Percentiles rank a stretch among this genome's conserved stretches.
Conservation (phyloP, 345 rosid species). For the Lagerstroemia speciosa region DNA sequence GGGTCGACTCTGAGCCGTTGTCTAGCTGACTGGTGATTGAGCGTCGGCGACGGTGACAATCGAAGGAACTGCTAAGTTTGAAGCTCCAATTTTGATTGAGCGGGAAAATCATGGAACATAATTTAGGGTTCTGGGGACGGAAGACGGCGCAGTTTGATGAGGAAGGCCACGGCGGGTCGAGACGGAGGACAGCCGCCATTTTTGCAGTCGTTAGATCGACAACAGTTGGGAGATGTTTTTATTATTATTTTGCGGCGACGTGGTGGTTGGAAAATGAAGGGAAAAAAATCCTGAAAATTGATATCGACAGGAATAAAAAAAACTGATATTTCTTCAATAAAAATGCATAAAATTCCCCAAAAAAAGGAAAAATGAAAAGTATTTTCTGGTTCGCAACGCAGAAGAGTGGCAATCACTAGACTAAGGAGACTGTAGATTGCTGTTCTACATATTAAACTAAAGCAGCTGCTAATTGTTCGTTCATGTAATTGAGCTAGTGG, state of each 20-base stretch:
- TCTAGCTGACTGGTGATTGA: conserved; percentile 16
- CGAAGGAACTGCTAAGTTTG: conserved; percentile 11
- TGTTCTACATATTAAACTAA: too few species aligned
- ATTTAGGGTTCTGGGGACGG: conserved; percentile 14
- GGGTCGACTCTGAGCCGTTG: conserved; percentile 22
- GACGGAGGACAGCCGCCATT: conserved; percentile 45
- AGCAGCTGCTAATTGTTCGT: too few species aligned
- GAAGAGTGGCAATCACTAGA: too few species aligned
- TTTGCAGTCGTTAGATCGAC: not conserved
- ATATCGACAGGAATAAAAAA: too few species aligned
- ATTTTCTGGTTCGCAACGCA: too few species aligned
- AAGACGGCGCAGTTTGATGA: not conserved
- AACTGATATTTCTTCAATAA: too few species aligned
- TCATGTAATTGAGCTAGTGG: too few species aligned
- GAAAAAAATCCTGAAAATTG: not conserved
- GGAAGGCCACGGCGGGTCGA: conserved; percentile 17
- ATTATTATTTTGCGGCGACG: not conserved
- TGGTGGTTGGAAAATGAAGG: not conserved
- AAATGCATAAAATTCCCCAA: too few species aligned
- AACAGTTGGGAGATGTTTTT: not conserved
- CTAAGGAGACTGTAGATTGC: too few species aligned
- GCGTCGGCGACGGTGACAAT: conserved; percentile 17
- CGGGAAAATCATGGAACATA: conserved; percentile 13
- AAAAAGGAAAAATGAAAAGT: too few species aligned
- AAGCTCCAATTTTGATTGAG: conserved; percentile 1